Conservation (phyloP, 768 basidiomycete species). For the Naematelia aurantialba region DNA sequence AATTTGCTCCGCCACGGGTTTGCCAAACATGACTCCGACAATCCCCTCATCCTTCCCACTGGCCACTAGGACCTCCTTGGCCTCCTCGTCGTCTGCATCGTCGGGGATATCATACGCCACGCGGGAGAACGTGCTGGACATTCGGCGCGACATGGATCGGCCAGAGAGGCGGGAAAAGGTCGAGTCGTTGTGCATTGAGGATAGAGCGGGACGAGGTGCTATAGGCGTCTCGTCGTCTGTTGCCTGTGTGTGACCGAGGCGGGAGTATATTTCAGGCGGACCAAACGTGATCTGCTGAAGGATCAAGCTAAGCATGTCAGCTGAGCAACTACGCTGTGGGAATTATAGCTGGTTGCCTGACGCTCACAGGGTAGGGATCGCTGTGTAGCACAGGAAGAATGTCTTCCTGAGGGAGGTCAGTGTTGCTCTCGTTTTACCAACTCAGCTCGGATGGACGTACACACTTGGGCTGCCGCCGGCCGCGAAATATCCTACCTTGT, state of each 20-base stretch:
- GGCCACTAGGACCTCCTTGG: conserved; percentile 16
- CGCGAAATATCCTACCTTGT: conserved; percentile 38
- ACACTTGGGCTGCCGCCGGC: conserved; percentile 21
- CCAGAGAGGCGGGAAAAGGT: not conserved
- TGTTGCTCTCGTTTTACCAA: not conserved
- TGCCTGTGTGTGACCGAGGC: conserved; percentile 13
- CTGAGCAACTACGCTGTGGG: not conserved
- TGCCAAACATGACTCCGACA: conserved; percentile 47
- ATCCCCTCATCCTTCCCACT: conserved; percentile 29
- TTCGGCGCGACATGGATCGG: not conserved
- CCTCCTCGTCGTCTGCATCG: conserved; percentile 30
- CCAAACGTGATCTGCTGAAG: conserved; percentile 49
- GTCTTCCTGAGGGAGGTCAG: conserved; percentile 22
- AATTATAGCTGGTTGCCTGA: not conserved
- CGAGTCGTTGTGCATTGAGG: not conserved
- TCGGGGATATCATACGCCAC: conserved; percentile 29
- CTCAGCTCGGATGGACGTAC: conserved; percentile 11
- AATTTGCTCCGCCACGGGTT: conserved; percentile 41
- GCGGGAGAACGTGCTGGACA: conserved; percentile 34
- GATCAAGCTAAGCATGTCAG: conserved; percentile 35
- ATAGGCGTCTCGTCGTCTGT: not conserved
- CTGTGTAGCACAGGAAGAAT: conserved; percentile 50
- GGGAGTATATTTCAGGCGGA: conserved; percentile 40
- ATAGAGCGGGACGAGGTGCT: not conserved
- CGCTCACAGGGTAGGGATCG: conserved; percentile 47